Evolutionary conservation across 345 rosid species (phyloP).

Genomic region (Leavenworthia alabamica): DNA sequence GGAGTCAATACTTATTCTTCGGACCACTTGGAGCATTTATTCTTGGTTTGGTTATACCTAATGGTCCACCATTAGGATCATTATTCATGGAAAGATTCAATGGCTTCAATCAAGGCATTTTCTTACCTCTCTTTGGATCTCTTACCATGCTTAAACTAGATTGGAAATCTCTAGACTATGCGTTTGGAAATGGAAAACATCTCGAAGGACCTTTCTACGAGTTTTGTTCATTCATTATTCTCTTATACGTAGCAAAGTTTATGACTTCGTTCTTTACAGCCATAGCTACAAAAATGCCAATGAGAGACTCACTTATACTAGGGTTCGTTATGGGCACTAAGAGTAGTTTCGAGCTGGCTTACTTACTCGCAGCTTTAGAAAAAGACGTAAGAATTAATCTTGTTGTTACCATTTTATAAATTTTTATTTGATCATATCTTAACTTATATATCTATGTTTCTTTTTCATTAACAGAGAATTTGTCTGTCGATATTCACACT

Average conservation of each 20-base stretch:
- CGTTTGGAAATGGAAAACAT: background rate
- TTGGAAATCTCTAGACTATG: background rate
- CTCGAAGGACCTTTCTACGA: background rate
- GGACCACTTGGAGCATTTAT: constrained; percentile 22
- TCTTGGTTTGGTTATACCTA: constrained; percentile 39
- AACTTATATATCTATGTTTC: background rate
- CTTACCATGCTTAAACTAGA: constrained; percentile 18
- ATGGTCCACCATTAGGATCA: constrained; percentile 45
- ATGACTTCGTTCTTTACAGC: constrained; percentile 21
- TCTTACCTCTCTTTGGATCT: constrained; percentile 34
- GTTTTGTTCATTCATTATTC: background rate
- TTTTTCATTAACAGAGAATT: background rate
- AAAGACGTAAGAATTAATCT: constrained; percentile 15
- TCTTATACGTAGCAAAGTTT: constrained; percentile 22
- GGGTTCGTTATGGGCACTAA: constrained; percentile 35
- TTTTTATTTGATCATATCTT: background rate
- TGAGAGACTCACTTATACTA: constrained; percentile 33
- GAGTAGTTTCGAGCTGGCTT: constrained; percentile 34
- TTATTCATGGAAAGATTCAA: constrained; percentile 31
- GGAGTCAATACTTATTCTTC: background rate
- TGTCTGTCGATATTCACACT: background rate
- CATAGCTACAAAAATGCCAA: constrained; percentile 34
- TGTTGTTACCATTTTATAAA: background rate
- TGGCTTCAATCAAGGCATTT: constrained; percentile 19
- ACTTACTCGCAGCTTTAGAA: background rate